Percentiles rank a stretch among this genome's conserved stretches.
Evolutionary conservation across 352 stramenopile species (phyloP).

Genomic region (Phytophthora agathidicida): DNA sequence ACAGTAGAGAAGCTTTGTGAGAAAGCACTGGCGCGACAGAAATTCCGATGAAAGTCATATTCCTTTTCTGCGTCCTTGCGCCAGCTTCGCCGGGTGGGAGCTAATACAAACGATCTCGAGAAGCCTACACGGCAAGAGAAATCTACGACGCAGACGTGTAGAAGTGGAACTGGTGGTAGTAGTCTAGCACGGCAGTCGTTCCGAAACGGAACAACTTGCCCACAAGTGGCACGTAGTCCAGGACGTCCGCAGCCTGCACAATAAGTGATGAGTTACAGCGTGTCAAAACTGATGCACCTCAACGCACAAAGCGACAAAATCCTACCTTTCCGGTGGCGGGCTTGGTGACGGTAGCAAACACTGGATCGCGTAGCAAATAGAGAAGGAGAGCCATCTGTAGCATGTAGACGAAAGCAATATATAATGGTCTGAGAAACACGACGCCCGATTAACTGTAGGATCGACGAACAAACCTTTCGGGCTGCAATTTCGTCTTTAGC

Average conservation of each 20-base stretch:
- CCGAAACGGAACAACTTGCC: conserved; percentile 78
- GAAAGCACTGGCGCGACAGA: not conserved
- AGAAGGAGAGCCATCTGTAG: conserved; percentile 83
- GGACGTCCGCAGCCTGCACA: conserved; percentile 51
- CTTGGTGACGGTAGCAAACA: conserved; percentile 75
- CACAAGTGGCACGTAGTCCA: conserved; percentile 72
- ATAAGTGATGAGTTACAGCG: conserved; percentile 2
- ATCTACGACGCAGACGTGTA: conserved; percentile 88
- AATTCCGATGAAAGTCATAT: not conserved
- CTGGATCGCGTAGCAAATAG: conserved; percentile 83
- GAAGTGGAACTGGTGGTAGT: conserved; percentile 90
- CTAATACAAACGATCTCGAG: conserved; percentile 15
- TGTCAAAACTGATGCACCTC: not conserved
- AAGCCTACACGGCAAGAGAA: conserved; percentile 3
- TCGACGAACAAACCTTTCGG: conserved; percentile 56
- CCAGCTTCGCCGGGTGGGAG: too few species aligned
- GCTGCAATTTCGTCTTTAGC: conserved; percentile 59
- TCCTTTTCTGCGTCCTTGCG: not conserved
- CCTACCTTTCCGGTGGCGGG: conserved; percentile 67
- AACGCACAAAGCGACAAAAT: not conserved
- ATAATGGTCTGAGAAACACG: too few species aligned
- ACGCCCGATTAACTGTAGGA: too few species aligned
- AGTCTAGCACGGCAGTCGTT: conserved; percentile 71
- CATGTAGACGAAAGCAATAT: not conserved
- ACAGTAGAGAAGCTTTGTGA: not conserved